phyloP scores from a whole-genome alignment of 805 yeast genomes.

The Pichia cephalocereana region DNA sequence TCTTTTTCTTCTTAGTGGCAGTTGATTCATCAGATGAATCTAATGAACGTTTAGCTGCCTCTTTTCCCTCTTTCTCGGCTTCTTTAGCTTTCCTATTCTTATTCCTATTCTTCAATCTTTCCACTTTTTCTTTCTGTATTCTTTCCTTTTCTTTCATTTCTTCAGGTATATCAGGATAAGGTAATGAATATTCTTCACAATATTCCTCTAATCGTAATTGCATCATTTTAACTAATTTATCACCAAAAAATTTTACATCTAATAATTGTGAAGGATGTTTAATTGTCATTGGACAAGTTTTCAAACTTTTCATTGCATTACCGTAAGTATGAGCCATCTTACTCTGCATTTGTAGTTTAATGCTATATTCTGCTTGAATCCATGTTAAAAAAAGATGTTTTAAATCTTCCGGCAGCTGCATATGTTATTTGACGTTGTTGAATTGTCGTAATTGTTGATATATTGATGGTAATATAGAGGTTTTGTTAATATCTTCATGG shows the following conservation, averaged over 20 bases:
- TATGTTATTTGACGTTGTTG: too few species aligned
- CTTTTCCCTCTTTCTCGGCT: background rate
- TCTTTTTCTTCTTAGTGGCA: background rate
- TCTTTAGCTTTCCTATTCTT: background rate
- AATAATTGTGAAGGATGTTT: conserved; percentile 48
- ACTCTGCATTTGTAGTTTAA: conserved; percentile 2
- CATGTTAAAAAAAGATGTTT: conserved; percentile 46
- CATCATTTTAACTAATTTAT: conserved; percentile 48
- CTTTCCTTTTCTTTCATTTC: background rate
- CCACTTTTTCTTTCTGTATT: conserved; percentile 1
- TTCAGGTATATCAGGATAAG: conserved; percentile 29
- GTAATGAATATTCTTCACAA: conserved; percentile 46
- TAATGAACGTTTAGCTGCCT: background rate
- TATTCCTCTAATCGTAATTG: conserved; percentile 37
- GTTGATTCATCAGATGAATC: background rate
- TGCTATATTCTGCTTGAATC: conserved; percentile 44
- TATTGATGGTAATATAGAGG: too few species aligned
- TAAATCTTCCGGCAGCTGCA: conserved; percentile 35
- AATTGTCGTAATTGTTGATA: too few species aligned
- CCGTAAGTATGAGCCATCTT: conserved; percentile 38
- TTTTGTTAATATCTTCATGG: too few species aligned
- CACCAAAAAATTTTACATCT: conserved; percentile 63
- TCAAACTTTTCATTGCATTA: conserved; percentile 47
- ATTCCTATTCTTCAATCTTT: background rate
- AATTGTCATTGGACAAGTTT: conserved; percentile 35